Conservation (phyloP, 2,329 filamentous ascomycete species). For the Raffaelea arxii region DNA sequence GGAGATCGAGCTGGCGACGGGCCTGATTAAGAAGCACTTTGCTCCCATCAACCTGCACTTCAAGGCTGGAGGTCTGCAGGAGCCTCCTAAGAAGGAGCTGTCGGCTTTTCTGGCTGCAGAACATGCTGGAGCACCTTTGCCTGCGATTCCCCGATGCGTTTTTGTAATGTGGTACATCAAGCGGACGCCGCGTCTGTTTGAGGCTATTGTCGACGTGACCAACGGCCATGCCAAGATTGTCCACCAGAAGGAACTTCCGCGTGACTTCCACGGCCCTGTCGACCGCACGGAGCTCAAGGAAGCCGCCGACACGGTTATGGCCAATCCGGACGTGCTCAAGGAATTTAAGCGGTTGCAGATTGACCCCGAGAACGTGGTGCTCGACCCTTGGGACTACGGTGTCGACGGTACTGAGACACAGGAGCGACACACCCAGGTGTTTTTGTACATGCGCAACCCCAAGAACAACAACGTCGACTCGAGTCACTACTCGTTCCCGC, state of each 20-base stretch:
- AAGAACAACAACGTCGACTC: constrained; percentile 49
- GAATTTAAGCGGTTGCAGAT: constrained; percentile 52
- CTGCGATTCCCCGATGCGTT: background rate
- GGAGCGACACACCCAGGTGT: constrained; percentile 42
- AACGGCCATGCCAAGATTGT: constrained; percentile 38
- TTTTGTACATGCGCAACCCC: constrained; percentile 55
- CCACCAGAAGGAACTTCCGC: constrained; percentile 46
- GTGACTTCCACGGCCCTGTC: constrained; percentile 47
- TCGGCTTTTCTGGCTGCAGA: background rate
- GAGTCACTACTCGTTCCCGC: constrained; percentile 47
- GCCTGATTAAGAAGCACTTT: constrained; percentile 41
- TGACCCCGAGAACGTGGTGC: constrained; percentile 46
- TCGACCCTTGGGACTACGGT: constrained; percentile 58
- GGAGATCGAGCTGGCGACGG: constrained; percentile 45
- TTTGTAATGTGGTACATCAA: constrained; percentile 1
- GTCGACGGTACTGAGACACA: constrained; percentile 26
- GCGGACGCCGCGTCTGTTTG: constrained; percentile 46
- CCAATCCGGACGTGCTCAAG: constrained; percentile 44
- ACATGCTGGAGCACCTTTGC: background rate
- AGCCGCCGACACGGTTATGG: constrained; percentile 44
- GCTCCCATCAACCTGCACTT: constrained; percentile 33
- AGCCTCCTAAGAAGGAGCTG: constrained; percentile 1
- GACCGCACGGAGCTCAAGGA: constrained; percentile 50
- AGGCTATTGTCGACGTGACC: constrained; percentile 43
- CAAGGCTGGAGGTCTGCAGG: background rate